Conservation (phyloP, 257 asterid genomes). For the Capsicum rhomboideum region DNA sequence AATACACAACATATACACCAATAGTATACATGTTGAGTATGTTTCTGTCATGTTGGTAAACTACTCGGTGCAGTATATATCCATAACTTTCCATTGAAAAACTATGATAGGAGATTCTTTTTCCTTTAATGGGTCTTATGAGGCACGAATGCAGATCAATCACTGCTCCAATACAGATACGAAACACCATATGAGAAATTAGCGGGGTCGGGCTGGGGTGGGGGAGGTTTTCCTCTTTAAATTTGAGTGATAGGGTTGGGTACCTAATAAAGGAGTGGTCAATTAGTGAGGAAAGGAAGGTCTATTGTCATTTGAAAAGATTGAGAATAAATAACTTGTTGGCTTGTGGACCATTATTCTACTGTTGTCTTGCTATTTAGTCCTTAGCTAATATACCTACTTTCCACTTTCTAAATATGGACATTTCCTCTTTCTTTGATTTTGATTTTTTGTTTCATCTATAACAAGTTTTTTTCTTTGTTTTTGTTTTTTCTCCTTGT, state of each 20-base stretch:
- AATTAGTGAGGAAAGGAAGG: conserved; percentile 10
- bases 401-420: not conserved
- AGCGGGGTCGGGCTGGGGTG: no score
- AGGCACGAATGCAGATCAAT: not conserved
- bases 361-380: not conserved
- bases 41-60: not conserved
- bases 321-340: not conserved
- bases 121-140: no score
- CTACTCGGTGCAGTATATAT: not conserved
- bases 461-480: no score
- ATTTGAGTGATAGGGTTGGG: not conserved
- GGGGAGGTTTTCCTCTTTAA: not conserved
- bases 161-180: not conserved
- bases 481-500: not conserved
- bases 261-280: conserved; percentile 1
- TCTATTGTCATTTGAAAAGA: conserved; percentile 9
- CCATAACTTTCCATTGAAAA: not conserved
- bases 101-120: not conserved
- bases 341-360: conserved; percentile 14
- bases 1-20: no score
- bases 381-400: not conserved
- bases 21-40: no score
- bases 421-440: conserved; percentile 14
- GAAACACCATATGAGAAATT: not conserved
- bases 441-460: conserved; percentile 2